Evolutionary conservation across 2,329 filamentous ascomycete species (phyloP).

Genomic region (Juglanconis sp.): DNA sequence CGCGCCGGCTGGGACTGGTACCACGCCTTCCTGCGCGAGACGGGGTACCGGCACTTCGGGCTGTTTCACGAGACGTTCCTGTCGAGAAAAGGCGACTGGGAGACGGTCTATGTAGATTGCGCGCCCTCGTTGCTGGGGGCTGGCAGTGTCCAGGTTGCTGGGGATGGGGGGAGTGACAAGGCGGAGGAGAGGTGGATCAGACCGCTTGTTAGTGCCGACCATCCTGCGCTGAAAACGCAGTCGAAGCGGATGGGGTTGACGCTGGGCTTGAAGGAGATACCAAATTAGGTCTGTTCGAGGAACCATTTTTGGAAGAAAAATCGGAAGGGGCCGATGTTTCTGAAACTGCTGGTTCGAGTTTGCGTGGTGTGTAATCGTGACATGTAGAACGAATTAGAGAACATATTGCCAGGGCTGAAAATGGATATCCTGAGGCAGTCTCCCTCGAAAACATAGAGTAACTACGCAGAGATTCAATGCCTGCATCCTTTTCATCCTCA

Average conservation of each 20-base stretch:
- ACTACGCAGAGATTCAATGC: too few relatives aligned
- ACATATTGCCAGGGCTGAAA: too few relatives aligned
- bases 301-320: too few relatives aligned
- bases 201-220: slow-evolving; percentile 32
- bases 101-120: slow-evolving; percentile 49
- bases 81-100: slow-evolving; percentile 42
- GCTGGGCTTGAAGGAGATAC: neutral
- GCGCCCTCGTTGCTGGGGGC: slow-evolving; percentile 35
- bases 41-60: slow-evolving; percentile 37
- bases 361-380: too few relatives aligned
- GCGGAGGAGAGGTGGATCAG: slow-evolving; percentile 30
- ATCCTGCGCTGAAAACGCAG: slow-evolving; percentile 31
- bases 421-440: too few relatives aligned
- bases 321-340: too few relatives aligned
- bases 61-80: slow-evolving; percentile 55
- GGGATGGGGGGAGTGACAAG: slow-evolving; percentile 11
- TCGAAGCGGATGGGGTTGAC: slow-evolving; percentile 27
- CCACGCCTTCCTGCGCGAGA: slow-evolving; percentile 25
- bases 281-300: too few relatives aligned
- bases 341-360: too few relatives aligned
- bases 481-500: too few relatives aligned
- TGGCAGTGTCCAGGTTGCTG: slow-evolving; percentile 19
- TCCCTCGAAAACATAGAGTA: too few relatives aligned
- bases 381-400: too few relatives aligned
- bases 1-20: slow-evolving; percentile 49